Conservation (phyloP, 345 rosid genomes). For the Moricandia moricandioides region DNA sequence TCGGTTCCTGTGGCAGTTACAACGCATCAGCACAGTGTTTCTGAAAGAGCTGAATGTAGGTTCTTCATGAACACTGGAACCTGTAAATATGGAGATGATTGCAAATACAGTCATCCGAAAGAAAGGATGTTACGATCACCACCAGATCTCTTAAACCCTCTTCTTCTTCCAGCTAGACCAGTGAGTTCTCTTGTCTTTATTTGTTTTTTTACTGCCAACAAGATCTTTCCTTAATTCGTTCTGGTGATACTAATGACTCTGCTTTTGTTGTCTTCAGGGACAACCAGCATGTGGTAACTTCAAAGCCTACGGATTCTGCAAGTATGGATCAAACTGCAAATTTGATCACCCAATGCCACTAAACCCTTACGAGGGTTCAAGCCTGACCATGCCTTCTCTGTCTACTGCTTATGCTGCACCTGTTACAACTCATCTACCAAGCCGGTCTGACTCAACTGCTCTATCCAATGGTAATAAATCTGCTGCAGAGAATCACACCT, state of each 20-base stretch:
- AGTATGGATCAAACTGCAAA: slow-evolving; percentile 68
- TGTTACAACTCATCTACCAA: slow-evolving; percentile 39
- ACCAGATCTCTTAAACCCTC: slow-evolving; percentile 36
- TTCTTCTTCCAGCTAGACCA: slow-evolving; percentile 67
- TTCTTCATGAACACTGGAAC: slow-evolving; percentile 69
- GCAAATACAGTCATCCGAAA: slow-evolving; percentile 80
- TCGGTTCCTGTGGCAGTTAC: slow-evolving; percentile 40
- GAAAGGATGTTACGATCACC: slow-evolving; percentile 52
- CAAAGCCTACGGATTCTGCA: slow-evolving; percentile 61
- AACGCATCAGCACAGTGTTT: slow-evolving; percentile 42
- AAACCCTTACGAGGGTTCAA: slow-evolving; percentile 43
- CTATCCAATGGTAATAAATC: slow-evolving; percentile 20
- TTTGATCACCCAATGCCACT: slow-evolving; percentile 61
- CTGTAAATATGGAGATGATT: slow-evolving; percentile 77
- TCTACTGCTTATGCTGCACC: slow-evolving; percentile 34
- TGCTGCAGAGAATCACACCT: slow-evolving; percentile 11
- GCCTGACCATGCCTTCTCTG: slow-evolving; percentile 42
- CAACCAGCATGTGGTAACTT: slow-evolving; percentile 66
- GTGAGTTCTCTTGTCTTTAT: slow-evolving; percentile 42
- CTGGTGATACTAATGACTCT: slow-evolving; percentile 5
- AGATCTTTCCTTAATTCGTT: too few species aligned
- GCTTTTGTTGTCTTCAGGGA: slow-evolving; percentile 49
- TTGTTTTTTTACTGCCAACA: not conserved
- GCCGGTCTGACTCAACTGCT: not conserved
- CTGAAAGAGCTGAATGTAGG: slow-evolving; percentile 73